Evolutionary conservation across 2,329 filamentous ascomycete genomes (phyloP).

Genomic region (Sclerotinia minor): DNA sequence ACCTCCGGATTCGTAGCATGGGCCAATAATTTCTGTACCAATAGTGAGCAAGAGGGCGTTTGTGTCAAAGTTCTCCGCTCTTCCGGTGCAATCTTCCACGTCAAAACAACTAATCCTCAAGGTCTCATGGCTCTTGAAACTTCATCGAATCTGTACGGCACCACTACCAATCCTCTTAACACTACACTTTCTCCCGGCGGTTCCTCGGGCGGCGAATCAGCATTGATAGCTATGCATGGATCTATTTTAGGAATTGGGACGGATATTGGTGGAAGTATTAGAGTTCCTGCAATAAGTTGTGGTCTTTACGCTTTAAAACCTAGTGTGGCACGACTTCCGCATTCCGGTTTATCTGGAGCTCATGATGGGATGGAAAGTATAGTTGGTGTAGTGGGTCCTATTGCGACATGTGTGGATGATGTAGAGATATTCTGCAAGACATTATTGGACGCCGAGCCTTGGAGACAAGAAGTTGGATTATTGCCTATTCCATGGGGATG

Average conservation of each 20-base stretch:
- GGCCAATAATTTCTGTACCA: conserved; percentile 43
- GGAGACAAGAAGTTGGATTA: conserved; percentile 52
- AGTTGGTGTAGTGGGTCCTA: conserved; percentile 49
- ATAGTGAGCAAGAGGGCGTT: conserved; percentile 48
- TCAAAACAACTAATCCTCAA: conserved; percentile 55
- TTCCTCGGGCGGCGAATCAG: conserved; percentile 61
- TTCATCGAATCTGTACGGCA: conserved; percentile 44
- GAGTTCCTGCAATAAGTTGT: conserved; percentile 46
- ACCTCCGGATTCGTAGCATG: conserved; percentile 49
- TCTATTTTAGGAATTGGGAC: conserved; percentile 50
- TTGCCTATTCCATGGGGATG: conserved; percentile 53
- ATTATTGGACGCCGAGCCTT: conserved; percentile 44
- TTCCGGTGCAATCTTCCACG: conserved; percentile 53
- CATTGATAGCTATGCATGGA: conserved; percentile 53
- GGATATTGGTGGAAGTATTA: conserved; percentile 31
- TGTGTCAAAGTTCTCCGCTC: conserved; percentile 49
- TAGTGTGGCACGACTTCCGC: conserved; percentile 29
- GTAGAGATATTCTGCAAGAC: conserved; percentile 43
- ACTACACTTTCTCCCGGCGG: conserved; percentile 59
- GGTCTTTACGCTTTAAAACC: conserved; percentile 47
- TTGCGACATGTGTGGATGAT: conserved; percentile 47
- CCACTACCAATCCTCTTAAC: conserved; percentile 57
- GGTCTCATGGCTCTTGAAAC: conserved; percentile 50
- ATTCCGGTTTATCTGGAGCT: conserved; percentile 42
- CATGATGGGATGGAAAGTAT: conserved; percentile 56